A percentile compares a stretch with the other conserved stretches of the same genome.
These are phyloP conservation scores for Senna siamea DNA, from an alignment of 306 rosid genomes.

Conservation along the genomic window DNA sequence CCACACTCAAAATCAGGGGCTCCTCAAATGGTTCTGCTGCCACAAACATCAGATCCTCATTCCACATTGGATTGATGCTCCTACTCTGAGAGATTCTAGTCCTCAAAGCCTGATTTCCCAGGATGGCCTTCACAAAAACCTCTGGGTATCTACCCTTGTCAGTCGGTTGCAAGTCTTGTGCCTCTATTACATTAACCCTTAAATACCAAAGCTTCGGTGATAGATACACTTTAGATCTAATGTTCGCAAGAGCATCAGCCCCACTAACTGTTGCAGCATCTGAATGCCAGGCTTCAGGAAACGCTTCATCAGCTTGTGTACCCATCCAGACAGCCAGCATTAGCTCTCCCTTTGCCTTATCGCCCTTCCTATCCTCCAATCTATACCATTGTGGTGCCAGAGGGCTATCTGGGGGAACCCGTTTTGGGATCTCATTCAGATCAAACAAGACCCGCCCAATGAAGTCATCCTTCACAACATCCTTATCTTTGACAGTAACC, in stretches of 20 bases:
- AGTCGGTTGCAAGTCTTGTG: conserved; percentile 77
- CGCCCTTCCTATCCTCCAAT: conserved; percentile 71
- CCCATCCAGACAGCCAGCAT: conserved; percentile 99
- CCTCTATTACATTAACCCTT: conserved; percentile 96
- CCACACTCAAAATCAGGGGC: conserved; percentile 81
- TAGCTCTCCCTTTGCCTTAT: conserved; percentile 83
- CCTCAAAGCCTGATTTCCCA: conserved; percentile 81
- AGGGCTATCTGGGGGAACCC: conserved; percentile 98
- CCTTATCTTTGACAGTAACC: conserved; percentile 92
- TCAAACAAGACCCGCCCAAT: conserved; percentile 80
- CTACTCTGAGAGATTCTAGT: conserved; percentile 76
- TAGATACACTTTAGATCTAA: conserved; percentile 90
- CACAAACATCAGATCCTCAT: conserved; percentile 95
- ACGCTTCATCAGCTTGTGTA: conserved; percentile 97
- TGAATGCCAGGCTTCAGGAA: conserved; percentile 98
- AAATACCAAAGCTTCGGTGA: conserved; percentile 99
- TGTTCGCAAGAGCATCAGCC: conserved; percentile 80
- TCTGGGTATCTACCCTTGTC: conserved; percentile 91
- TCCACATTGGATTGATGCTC: conserved; percentile 94
- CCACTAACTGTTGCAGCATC: conserved; percentile 94
- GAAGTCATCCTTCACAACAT: conserved; percentile 85
- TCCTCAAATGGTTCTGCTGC: conserved; percentile 94
- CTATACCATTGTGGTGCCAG: conserved; percentile 96
- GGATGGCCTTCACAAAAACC: conserved; percentile 77
- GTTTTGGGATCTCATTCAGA: conserved; percentile 82